Evolutionary conservation across 192 early-diverging fungal species (phyloP), one percentile per base, ranked within the genome.

Genomic region (Kickxella alabastrina): DNA sequence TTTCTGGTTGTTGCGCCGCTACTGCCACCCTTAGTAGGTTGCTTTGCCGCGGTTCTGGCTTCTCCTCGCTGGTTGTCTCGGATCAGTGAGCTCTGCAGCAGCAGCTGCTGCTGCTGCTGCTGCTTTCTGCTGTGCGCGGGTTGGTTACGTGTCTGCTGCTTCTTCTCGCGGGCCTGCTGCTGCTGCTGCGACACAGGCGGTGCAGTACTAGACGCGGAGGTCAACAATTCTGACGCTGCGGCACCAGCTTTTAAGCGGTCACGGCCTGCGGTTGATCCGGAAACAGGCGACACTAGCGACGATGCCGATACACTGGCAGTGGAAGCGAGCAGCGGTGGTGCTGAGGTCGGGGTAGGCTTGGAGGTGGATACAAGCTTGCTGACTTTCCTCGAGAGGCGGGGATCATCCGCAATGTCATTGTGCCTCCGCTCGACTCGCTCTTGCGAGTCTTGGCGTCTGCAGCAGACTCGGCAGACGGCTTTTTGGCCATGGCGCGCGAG

Each of bases 331-430:
- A 12, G 15, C 4, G 35, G n/a, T 35, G 43, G 26, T 10, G 34
- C 15, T 14, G 49, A 46, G 6, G 46, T n/a, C 13, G 54, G 43
- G 14, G 34, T 24, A 8, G 49, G 36, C 7, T 29, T 28, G 17
- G 50, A 41, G 9, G 44, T 10, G 0, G 51, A 23, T 10, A 32
- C 19, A 35, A 40, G 10, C 26, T 53, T n/a, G 56, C 39, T 12
- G 62, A 14, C 49, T 75, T 66, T 29, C 46, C 37, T 12, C 63
- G 63, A 34, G 63, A 55, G 13, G 71, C 39, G 19, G 63, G 71
- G 14, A 67, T 37, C 59, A 66, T 75, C n/a, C 71, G 63, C 36
- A 67, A 52, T 2, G 64, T 75, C 71, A 75, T 67, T 23, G 71
- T 54, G 18, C 69, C 54, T 9, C 45, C 27, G 15, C 51, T 56